phyloP scores from a whole-genome alignment of 495 filamentous ascomycete species.

The Penicillium cinerascens region DNA sequence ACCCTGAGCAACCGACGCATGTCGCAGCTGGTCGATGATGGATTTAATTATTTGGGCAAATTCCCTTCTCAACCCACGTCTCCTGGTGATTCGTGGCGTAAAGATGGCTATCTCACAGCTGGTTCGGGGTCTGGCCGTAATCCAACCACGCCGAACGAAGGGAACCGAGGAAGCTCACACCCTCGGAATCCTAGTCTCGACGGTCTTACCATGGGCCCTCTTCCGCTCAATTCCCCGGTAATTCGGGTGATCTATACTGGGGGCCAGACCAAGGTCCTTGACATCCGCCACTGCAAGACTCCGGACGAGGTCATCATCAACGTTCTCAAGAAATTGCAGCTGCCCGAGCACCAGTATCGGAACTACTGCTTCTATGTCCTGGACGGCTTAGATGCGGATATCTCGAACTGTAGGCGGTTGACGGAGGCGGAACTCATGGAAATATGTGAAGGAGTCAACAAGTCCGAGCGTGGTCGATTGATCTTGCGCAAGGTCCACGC shows the following conservation, averaged over 20 bases:
- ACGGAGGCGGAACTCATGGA: conserved; percentile 82
- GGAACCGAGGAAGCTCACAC: conserved; percentile 39
- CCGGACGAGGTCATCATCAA: conserved; percentile 85
- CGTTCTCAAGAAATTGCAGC: conserved; percentile 76
- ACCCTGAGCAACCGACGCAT: conserved; percentile 66
- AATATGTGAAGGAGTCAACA: conserved; percentile 59
- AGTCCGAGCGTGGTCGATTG: conserved; percentile 78
- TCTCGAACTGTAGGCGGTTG: conserved; percentile 71
- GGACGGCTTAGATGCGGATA: conserved; percentile 77
- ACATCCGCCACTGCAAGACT: conserved; percentile 82
- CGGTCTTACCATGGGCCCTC: conserved; percentile 71
- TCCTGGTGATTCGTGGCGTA: conserved; percentile 51
- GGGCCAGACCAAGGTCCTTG: conserved; percentile 85
- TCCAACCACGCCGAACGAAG: conserved; percentile 45
- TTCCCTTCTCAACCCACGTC: conserved; percentile 66
- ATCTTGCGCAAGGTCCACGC: conserved; percentile 86
- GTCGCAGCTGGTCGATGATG: conserved; percentile 61
- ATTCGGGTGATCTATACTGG: conserved; percentile 90
- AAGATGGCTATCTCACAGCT: conserved; percentile 50
- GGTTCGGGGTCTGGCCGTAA: conserved; percentile 45
- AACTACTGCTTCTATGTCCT: conserved; percentile 83
- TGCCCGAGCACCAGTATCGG: conserved; percentile 70
- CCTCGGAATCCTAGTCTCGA: conserved; percentile 71
- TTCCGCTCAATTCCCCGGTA: conserved; percentile 74
- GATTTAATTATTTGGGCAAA: conserved; percentile 38